Evolutionary conservation across 1,139 yeast species (phyloP), one percentile per base, ranked within the genome.

Genomic region (Kluyveromyces sp.): DNA sequence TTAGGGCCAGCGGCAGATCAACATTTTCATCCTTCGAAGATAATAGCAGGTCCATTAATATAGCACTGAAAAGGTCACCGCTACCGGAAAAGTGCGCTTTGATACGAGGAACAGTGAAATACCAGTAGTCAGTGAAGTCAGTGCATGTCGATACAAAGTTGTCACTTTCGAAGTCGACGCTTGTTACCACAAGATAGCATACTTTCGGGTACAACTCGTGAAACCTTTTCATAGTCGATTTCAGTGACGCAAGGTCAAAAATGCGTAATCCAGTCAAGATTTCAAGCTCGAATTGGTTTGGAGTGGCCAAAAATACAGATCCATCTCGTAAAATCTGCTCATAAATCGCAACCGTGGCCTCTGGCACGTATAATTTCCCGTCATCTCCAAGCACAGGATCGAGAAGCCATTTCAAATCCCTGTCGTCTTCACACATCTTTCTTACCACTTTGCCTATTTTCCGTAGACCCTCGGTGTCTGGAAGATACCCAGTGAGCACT

Each of bases 311-410:
- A 50, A 79, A 81, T 8, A 89, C 88, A 2, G 66, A 49, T 6
- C 77, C 74, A 2, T 71, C 61, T 21, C 64, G 57, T 39, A 90
- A 64, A 2, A 85, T 69, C n/a, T 68, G 57, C 58, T 74, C 73
- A 61, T 90, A 90, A 1, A 78, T 75, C 0, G 79, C 78, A 0
- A 90, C 73, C 45, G 88, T 85, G 25, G 78, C 77, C 51, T 79
- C 75, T 40, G 80, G 76, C 7, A 92, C 97, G 59, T 92, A 92
- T 29, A 90, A 63, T 49, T 74, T 75, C 2, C 95, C 96, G 55
- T 87, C 82, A 64, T 92, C 98, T 10, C 98, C 98, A 74, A 92
- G 75, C 2, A 92, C 97, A 1, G 98, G 97, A 61, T 92, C 98
- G 51, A 89, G 64, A 8, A 89, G 69, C 81, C 94, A 84, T 42